Base-by-base conservation (phyloP, 805 yeast species). In the Maudiozyma saulgeensis region DNA sequence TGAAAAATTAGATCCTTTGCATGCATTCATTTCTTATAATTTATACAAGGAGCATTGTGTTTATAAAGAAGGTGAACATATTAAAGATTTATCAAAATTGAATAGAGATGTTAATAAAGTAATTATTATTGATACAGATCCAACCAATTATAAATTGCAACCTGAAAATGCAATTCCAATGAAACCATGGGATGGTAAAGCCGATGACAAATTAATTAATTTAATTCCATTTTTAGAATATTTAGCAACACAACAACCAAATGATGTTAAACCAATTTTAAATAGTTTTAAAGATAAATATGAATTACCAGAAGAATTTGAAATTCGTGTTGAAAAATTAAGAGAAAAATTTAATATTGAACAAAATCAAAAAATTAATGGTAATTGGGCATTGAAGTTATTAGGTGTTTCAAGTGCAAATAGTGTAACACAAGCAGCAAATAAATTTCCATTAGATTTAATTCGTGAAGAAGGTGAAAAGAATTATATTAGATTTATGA, bases 151-250 rank as follows among this genome's bases (percentile, higher is more conserved):
- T 61, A 75, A 84, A 42, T 67, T 87, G 68, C 97, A 91, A 72
- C 96, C 96, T 2, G 96, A 90, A 59, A 93, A 93, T 68, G 91
- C 96, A n/a, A 79, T 93, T 54, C 81, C 87, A 52, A 70, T 88
- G 68, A 75, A 80, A 55, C 80, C 84, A 53, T 93, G 99, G 99
- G 78, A 76, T 48, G 99, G 99, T 55, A 71, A 72, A 53, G 76
- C 85, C 34, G 96, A 87, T 63, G 96, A 91, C 67, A 74, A 76
- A 50, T 77, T 93, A 61, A 75, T 93, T 57, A 76, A 76, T 59
- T 72, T 90, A 70, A 88, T 93, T 62, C 97, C 98, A 50, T 83
- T 93, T 72, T 79, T 93, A 58, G 99, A 93, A 72, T 93, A 87
- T 71, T 71, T 93, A 52, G 98, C 96, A 15, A 86, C 96, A 15